Base-by-base conservation (phyloP, 345 rosid genomes). In the Moricandia moricandioides region DNA sequence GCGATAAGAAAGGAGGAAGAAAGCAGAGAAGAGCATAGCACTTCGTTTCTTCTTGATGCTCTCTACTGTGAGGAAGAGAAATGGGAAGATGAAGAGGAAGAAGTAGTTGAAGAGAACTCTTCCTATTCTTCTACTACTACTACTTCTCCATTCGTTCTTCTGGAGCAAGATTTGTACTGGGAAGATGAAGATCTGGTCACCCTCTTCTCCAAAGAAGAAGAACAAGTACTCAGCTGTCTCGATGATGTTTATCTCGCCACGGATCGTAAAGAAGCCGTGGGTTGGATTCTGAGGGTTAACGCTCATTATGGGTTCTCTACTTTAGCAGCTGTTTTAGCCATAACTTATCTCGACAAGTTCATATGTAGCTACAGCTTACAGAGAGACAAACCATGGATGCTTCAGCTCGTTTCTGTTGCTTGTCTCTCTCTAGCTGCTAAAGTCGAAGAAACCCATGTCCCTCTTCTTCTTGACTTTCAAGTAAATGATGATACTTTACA, bases 1-100 rank as follows among this genome's bases (percentile, higher is more conserved):
- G 86, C 93, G 8, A 47, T 2, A 5, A 18, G 8, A n/a, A 47
- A 47, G 52, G 52, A 47, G 52, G 52, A 47, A 2, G 52, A 47
- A 47, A 0, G 52, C n/a, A 47, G 17, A 47, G 52, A 47, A 47
- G 52, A 47, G 18, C 52, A 47, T n/a, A 47, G 17, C 18, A 47
- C 18, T 47, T 47, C 52, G 52, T 47, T n/a, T 47, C 52, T 47
- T 47, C 52, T 47, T 6, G 52, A 47, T 47, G 52, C 52, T 47
- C 52, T 47, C 52, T 47, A 47, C 52, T 47, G 52, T 8, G 52
- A 47, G n/a, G 52, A 47, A 47, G 52, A 47, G 52, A 47, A 47
- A 47, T 47, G 52, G 52, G 52, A 47, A 6, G 52, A 45, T 6
- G 51, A 39, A 0, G 45, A 39, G 10, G 45, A n/a, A 47, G 52